Conservation (phyloP, 768 basidiomycete species). For the Coprinopsis marcescibilis region DNA sequence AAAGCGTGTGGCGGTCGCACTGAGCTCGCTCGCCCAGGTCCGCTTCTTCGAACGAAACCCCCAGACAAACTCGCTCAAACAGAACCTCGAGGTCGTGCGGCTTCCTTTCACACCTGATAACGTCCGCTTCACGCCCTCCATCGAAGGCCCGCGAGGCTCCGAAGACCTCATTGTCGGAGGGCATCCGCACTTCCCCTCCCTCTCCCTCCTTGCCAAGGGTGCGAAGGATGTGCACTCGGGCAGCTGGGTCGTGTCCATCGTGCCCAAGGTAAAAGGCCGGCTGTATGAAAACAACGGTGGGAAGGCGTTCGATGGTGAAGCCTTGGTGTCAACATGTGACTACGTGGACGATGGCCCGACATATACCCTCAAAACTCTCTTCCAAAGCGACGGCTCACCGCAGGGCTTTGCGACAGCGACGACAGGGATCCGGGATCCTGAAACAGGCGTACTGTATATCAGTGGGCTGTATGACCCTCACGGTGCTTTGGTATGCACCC, state of each 20-base stretch:
- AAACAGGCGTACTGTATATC: slow-evolving; percentile 45
- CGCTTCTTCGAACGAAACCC: slow-evolving; percentile 47
- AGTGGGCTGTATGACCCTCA: slow-evolving; percentile 52
- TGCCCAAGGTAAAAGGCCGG: slow-evolving; percentile 17
- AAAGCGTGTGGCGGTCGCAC: slow-evolving; percentile 49
- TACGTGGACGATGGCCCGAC: slow-evolving; percentile 31
- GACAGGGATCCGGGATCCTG: slow-evolving; percentile 46
- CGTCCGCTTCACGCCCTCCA: slow-evolving; percentile 40
- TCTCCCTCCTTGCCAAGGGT: slow-evolving; percentile 40
- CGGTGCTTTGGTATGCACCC: slow-evolving; percentile 47
- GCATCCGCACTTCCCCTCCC: slow-evolving; percentile 57
- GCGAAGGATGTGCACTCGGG: slow-evolving; percentile 35
- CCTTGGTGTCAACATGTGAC: slow-evolving; percentile 42
- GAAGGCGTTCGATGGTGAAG: slow-evolving; percentile 32
- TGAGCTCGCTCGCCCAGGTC: slow-evolving; percentile 43
- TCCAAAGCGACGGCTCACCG: slow-evolving; percentile 60
- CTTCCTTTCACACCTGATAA: slow-evolving; percentile 65
- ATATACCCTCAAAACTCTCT: slow-evolving; percentile 53
- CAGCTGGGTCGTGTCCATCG: slow-evolving; percentile 55
- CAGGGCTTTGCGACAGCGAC: slow-evolving; percentile 48
- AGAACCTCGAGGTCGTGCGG: slow-evolving; percentile 29
- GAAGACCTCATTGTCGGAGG: slow-evolving; percentile 52
- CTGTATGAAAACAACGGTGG: slow-evolving; percentile 9
- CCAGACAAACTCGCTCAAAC: slow-evolving; percentile 36
- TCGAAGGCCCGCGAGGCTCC: slow-evolving; percentile 23